Base-by-base conservation (phyloP, 2,329 filamentous ascomycete species). In the Epichloe scottii region DNA sequence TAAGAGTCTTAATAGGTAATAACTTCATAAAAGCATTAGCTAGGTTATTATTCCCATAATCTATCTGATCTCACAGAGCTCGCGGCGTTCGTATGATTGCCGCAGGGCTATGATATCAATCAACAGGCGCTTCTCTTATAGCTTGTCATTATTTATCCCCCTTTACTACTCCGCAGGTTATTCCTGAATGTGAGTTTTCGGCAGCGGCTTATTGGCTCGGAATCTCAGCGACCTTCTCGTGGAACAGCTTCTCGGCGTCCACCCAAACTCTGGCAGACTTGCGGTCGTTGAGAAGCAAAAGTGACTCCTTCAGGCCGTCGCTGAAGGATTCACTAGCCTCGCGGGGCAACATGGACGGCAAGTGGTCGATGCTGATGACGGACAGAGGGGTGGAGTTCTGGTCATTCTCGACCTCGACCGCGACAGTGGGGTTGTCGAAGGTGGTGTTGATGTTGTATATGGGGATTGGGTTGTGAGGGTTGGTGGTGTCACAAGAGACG, bases 291-390 rank as follows among this genome's bases (percentile, higher is more conserved):
- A 54, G 30, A 7, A 44, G 39, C 42, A 54, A 35, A 11, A 54
- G 42, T 11, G 34, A 46, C n/a, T 47, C 46, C 41, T 30, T 39
- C 17, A 54, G 43, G 10, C 48, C 39, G 10, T 42, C 42, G 8
- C 46, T 46, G 26, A 46, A 54, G 6, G 48, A 47, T 19, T 96
- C 89, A 42, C 82, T 89, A 26, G 89, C 84, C 71, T 96, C 91
- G 49, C 91, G 77, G 1, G 91, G 87, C 38, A 97, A 75, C 58
- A 96, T 78, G 49, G 82, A 85, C 4, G 89, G 88, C 49, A 94
- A 75, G 64, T 94, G 88, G 67, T 94, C 87, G 62, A 94, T 93
- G 65, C 82, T 85, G 68, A 96, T 95, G 59, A 96, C 87, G 46
- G 79, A 83, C 19, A 49, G 21, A 19, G 48, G 48, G 51, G 95